Evolutionary conservation across 371 early-diverging fungal genomes (phyloP), one percentile per base, ranked within the genome.

Genomic region (Nematocida displodere): DNA sequence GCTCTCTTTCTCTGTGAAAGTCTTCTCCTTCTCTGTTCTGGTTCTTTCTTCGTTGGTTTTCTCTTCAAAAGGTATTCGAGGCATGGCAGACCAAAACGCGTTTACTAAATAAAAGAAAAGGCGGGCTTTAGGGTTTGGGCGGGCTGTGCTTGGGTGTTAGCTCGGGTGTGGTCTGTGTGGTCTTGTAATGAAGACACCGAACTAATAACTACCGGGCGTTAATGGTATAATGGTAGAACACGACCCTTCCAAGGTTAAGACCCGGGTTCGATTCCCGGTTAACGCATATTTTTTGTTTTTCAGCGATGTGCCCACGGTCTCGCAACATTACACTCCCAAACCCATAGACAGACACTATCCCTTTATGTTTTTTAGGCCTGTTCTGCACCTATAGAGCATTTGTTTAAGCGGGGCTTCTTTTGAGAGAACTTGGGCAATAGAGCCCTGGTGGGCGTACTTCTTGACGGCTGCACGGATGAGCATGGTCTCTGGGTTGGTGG

Each of bases 261-360:
- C 67, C 79, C 79, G 79, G 79, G 79, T 79, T 79, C 79, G 79
- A 79, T 79, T 79, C 79, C 79, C 79, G 79, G 79, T 77, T 63
- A 52, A 48, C 66, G 79, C 79, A 79, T 40, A 22, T 50, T 71
- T 79, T 76, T 47, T 71, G 26, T 66, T 22, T 56, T 8, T 63
- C 31, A 7, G 26, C 13, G 34, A 8, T 13, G 17, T 15, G n/a
- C n/a, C n/a, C n/a, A n/a, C n/a, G n/a, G n/a, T n/a, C n/a, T n/a
- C n/a, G n/a, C n/a, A n/a, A n/a, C n/a, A n/a, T n/a, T n/a, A n/a
- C n/a, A n/a, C n/a, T n/a, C n/a, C n/a, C n/a, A n/a, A n/a, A n/a
- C n/a, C n/a, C n/a, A n/a, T n/a, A n/a, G n/a, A n/a, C n/a, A n/a
- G n/a, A n/a, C n/a, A n/a, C n/a, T n/a, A n/a, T n/a, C n/a, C n/a